These are phyloP conservation scores for Puccinellia tenuiflora DNA, from an alignment of 176 grass and related monocot species.

Conservation along the genomic window DNA sequence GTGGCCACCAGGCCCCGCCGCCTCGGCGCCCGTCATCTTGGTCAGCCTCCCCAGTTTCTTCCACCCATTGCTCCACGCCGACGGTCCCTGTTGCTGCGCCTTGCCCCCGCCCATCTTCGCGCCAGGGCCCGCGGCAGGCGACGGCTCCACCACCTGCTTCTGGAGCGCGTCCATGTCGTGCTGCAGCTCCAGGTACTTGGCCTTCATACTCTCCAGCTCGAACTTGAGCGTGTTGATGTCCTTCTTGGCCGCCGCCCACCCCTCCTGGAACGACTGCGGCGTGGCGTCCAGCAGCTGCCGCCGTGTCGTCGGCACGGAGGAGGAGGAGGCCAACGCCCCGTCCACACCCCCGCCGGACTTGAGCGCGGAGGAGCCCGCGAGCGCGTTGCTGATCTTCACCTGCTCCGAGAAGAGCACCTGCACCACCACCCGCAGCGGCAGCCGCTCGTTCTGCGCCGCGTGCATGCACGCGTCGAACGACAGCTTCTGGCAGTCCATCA, in stretches of 20 bases:
- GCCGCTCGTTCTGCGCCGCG: slow-evolving; percentile 92
- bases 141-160: slow-evolving; percentile 59
- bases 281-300: slow-evolving; percentile 86
- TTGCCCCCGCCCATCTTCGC: slow-evolving; percentile 24
- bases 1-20: slow-evolving; percentile 20
- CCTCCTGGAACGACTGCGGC: slow-evolving; percentile 96
- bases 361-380: slow-evolving; percentile 38
- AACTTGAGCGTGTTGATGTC: slow-evolving; percentile 99
- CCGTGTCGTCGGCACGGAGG: slow-evolving; percentile 22
- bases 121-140: slow-evolving; percentile 6
- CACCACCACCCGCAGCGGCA: slow-evolving; percentile 93
- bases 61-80: slow-evolving; percentile 90
- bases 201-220: slow-evolving; percentile 95
- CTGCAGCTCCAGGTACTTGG: slow-evolving; percentile 97
- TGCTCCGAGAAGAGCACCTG: slow-evolving; percentile 99
- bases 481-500: slow-evolving; percentile 99
- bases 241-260: slow-evolving; percentile 92
- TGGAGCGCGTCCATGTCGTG: slow-evolving; percentile 85
- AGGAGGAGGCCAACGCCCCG: background rate
- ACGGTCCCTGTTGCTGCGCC: slow-evolving; percentile 20
- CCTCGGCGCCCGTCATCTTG: slow-evolving; percentile 65
- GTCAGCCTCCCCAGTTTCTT: slow-evolving; percentile 74
- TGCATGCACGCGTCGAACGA: slow-evolving; percentile 98
- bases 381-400: slow-evolving; percentile 90
- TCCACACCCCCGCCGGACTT: slow-evolving; percentile 17